Conservation (phyloP, 148 eudicot species). For the Bassia scoparia region DNA sequence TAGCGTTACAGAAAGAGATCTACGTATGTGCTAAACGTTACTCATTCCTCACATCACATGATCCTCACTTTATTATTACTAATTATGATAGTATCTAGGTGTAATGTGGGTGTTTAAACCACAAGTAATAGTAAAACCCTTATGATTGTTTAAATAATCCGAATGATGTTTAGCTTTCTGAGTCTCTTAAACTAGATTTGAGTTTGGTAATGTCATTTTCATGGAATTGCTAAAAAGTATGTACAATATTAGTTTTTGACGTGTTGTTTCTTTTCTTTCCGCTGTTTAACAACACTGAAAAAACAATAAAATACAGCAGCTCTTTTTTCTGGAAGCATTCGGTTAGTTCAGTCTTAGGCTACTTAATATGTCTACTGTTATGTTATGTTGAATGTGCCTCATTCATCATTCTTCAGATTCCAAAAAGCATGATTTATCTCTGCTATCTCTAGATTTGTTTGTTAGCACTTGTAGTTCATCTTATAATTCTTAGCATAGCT, state of each 20-base stretch:
- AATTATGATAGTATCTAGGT: conserved; percentile 14
- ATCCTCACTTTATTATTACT: neutral
- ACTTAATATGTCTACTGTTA: neutral
- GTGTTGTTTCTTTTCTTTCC: conserved; percentile 32
- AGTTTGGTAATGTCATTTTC: conserved; percentile 28
- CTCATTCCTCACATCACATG: conserved; percentile 14
- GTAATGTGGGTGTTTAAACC: neutral
- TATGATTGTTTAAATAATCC: neutral
- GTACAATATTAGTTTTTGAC: conserved; percentile 7
- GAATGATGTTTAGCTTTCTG: conserved; percentile 15
- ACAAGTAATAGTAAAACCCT: neutral
- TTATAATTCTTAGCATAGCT: neutral
- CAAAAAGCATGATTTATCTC: conserved; percentile 32
- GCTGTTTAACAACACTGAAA: neutral
- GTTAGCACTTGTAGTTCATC: conserved; percentile 17
- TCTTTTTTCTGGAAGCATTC: conserved; percentile 27
- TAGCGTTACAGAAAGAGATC: neutral
- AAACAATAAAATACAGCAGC: conserved; percentile 22
- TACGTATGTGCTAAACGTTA: conserved; percentile 19
- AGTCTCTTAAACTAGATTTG: neutral
- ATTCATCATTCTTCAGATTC: conserved; percentile 17
- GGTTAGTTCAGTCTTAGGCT: conserved; percentile 12
- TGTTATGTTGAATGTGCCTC: neutral
- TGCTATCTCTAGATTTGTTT: conserved; percentile 29
- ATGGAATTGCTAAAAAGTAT: neutral